phyloP scores from a whole-genome alignment of 768 basidiomycete species.

The Kwoniella pini region DNA sequence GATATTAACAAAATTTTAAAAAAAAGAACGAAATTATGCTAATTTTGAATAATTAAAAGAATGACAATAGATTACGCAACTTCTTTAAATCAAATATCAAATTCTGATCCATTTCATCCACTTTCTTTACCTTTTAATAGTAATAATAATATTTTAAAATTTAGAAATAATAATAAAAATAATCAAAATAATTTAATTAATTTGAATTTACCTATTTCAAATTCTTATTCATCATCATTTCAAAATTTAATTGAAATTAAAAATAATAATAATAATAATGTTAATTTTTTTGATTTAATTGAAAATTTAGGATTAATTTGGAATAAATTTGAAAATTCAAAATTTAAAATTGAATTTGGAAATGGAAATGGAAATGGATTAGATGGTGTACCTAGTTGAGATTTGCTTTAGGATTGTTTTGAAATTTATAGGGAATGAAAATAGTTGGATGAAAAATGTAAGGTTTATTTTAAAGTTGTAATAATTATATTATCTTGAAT shows the following conservation, averaged over 20 bases:
- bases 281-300: conserved; percentile 45
- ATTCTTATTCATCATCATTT: too few species aligned
- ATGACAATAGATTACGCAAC: conserved; percentile 45
- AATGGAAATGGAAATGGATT: background rate
- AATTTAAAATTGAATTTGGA: too few species aligned
- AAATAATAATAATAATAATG: conserved; percentile 24
- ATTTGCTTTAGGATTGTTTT: too few species aligned
- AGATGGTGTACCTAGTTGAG: background rate
- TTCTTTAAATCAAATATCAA: conserved; percentile 23
- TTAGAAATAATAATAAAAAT: too few species aligned
- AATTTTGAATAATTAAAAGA: conserved; percentile 13
- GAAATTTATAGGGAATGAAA: too few species aligned
- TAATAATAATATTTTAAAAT: too few species aligned
- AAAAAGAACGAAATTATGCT: background rate
- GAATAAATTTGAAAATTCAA: too few species aligned
- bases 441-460: too few species aligned
- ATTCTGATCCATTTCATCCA: conserved; percentile 32
- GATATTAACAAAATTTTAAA: background rate
- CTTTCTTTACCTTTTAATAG: conserved; percentile 1
- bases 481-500: too few species aligned
- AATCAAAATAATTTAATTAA: conserved; percentile 5
- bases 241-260: conserved; percentile 7
- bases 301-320: conserved; percentile 33
- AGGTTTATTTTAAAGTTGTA: too few species aligned
- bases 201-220: conserved; percentile 26